Evolutionary conservation across 2,329 filamentous ascomycete genomes (phyloP), one percentile per base, ranked within the genome.

Genomic region (Berkeleyomyces basicola): DNA sequence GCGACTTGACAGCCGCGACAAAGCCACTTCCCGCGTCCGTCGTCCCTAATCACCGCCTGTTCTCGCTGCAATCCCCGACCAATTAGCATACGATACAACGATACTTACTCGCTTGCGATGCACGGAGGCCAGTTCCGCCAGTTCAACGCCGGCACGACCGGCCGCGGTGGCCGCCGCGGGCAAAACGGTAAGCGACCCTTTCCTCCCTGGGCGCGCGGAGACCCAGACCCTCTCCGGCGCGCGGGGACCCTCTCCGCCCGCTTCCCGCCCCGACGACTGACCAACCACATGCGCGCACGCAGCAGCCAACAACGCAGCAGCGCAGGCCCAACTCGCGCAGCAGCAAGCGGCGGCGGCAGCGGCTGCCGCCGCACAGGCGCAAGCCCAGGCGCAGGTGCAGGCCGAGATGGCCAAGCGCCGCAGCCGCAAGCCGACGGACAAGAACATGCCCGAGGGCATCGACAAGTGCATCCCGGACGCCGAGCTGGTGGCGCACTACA

Each of bases 351-450:
- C 81, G 65, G 81, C 78, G 58, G 78, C 78, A 66, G 76, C 78
- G 14, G 79, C 82, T 67, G 62, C 59, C 9, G 39, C 40, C 2
- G 74, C 79, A 64, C 72, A 71, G 46, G 74, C 75, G 66, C 77
- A 81, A 66, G 79, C 81, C 66, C 78, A 79, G 65, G 76, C 75
- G 33, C 77, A 74, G 47, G 63, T 47, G 72, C 74, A 78, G 67
- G 82, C 82, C 53, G 85, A 88, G 71, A 78, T 83, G 66, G 84
- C 87, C 55, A 90, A 91, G 73, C 84, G 90, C 65, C 84, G 89
- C 68, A 90, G 88, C 70, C 84, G 85, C 71, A 95, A 92, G 74
- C 93, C 93, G 1, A 96, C 90, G 64, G 93, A 99, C 74, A 95
- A 90, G 79, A 93, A 90, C 69, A 84, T 99, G 36, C 91, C 93